These are phyloP conservation scores for Backusella mclennaniae DNA, from an alignment of 192 early-diverging fungal genomes.

Conservation along the genomic window DNA sequence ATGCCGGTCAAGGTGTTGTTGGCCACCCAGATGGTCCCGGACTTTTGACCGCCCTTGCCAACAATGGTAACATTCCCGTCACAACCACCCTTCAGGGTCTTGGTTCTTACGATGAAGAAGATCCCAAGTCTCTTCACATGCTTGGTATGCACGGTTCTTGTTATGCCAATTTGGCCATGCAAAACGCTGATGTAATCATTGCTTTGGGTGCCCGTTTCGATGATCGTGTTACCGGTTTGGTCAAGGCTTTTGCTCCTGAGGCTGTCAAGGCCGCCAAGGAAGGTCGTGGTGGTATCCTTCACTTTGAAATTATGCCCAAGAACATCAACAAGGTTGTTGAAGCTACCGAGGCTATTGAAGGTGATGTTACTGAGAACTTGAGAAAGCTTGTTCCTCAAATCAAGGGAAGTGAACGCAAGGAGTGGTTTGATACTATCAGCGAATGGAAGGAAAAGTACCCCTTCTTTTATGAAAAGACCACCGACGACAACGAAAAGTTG, in stretches of 20 bases:
- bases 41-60: conserved; percentile 79
- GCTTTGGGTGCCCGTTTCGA: conserved; percentile 97
- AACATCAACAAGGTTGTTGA: conserved; percentile 99
- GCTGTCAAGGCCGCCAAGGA: conserved; percentile 85
- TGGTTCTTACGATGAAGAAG: conserved; percentile 91
- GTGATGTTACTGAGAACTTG: conserved; percentile 91
- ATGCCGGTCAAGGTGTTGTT: conserved; percentile 93
- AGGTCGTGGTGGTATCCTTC: conserved; percentile 92
- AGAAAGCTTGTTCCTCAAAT: conserved; percentile 76
- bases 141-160: conserved; percentile 98
- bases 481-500: conserved; percentile 57
- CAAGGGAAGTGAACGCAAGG: conserved; percentile 63
- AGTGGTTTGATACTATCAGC: conserved; percentile 82
- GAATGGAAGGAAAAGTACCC: conserved; percentile 94
- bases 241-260: conserved; percentile 90
- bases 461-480: conserved; percentile 74
- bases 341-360: conserved; percentile 89
- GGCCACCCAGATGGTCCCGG: conserved; percentile 77
- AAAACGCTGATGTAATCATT: conserved; percentile 92
- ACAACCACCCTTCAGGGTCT: conserved; percentile 93
- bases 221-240: conserved; percentile 94
- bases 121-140: conserved; percentile 93
- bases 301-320: conserved; percentile 99
- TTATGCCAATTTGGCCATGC: conserved; percentile 98
- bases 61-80: conserved; percentile 91